Evolutionary conservation across 257 asterid species (phyloP).

Genomic region (Fraxinus cuspidata): DNA sequence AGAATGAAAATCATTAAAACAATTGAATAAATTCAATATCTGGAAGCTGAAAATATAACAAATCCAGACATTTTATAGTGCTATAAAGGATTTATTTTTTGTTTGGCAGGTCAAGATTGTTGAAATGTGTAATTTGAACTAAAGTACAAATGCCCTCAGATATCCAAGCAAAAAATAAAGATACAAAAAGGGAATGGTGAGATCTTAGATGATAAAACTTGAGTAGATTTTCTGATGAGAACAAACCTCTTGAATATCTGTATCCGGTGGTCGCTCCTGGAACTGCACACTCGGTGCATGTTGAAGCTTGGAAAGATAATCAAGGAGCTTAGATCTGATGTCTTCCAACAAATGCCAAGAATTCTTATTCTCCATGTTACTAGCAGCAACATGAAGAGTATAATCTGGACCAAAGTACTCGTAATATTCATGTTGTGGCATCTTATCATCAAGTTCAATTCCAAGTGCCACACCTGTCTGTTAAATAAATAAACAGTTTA

Average conservation of each 20-base stretch:
- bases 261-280: slow-evolving; percentile 71
- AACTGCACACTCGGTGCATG: slow-evolving; percentile 75
- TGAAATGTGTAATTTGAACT: neutral
- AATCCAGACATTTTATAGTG: neutral
- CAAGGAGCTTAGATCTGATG: slow-evolving; percentile 61
- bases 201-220: slow-evolving; percentile 13
- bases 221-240: slow-evolving; percentile 25
- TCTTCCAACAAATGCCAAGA: slow-evolving; percentile 60
- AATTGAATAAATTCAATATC: neutral
- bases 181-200: slow-evolving; percentile 2
- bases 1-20: neutral
- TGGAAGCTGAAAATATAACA: slow-evolving; percentile 1
- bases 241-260: slow-evolving; percentile 61
- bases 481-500: slow-evolving; percentile 29
- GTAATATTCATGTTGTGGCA: slow-evolving; percentile 67
- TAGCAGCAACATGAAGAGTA: slow-evolving; percentile 65
- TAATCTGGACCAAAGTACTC: slow-evolving; percentile 70
- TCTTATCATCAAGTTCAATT: slow-evolving; percentile 63
- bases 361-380: slow-evolving; percentile 70
- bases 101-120: neutral
- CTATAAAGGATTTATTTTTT: neutral
- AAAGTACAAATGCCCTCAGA: neutral
- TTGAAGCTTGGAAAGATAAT: slow-evolving; percentile 61
- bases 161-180: neutral
- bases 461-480: slow-evolving; percentile 76